These are phyloP conservation scores for Acanthamoeba lenticulata DNA, from an alignment of 208 protist genomes.

Conservation along the genomic window DNA sequence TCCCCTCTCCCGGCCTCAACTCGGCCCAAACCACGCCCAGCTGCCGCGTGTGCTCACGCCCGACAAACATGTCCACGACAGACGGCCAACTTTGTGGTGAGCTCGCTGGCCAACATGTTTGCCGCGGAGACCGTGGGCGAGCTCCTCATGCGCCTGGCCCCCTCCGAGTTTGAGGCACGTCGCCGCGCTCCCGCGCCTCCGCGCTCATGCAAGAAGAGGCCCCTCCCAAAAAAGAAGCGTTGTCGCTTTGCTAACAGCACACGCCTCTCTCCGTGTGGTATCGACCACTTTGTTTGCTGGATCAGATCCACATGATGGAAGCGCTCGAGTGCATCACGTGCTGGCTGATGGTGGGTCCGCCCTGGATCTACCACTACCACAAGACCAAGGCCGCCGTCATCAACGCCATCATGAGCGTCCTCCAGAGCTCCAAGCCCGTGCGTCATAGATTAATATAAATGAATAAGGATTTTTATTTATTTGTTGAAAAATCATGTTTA, in stretches of 20 bases:
- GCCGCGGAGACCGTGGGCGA: background rate
- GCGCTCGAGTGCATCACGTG: background rate
- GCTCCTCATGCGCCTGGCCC: background rate
- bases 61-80: background rate
- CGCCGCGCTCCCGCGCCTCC: background rate
- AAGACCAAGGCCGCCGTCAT: background rate
- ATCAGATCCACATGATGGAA: conserved; percentile 20
- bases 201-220: background rate
- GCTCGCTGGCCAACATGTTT: conserved; percentile 6
- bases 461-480: too few relatives aligned
- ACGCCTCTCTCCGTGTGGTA: too few relatives aligned
- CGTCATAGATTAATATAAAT: too few relatives aligned
- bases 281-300: background rate
- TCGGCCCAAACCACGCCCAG: background rate
- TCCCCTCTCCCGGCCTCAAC: background rate
- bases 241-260: too few relatives aligned
- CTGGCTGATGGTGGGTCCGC: background rate
- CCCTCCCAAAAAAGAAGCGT: too few relatives aligned
- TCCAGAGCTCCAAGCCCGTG: background rate
- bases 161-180: conserved; percentile 11
- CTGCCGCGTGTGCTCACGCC: background rate
- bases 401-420: conserved; percentile 1
- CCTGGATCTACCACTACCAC: conserved; percentile 9
- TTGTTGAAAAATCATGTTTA: too few relatives aligned
- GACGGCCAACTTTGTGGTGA: conserved; percentile 23